These are phyloP conservation scores for Scenedesmus sp. DNA, from an alignment of 163 green algal genomes.

Conservation along the genomic window DNA sequence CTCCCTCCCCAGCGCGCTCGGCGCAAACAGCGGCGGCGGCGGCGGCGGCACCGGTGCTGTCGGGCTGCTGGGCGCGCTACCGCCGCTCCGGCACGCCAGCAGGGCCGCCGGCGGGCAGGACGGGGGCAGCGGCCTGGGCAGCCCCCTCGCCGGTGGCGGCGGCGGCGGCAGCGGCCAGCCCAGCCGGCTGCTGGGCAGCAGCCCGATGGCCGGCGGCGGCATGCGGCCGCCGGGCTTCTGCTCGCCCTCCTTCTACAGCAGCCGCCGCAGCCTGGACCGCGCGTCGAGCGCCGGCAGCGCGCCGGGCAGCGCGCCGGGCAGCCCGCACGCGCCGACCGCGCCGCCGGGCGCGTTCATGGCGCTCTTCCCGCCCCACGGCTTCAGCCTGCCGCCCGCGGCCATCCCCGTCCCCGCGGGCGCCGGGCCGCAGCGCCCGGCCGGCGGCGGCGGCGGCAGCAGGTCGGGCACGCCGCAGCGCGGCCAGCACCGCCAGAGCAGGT, in stretches of 20 bases:
- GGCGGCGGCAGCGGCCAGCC: too few species aligned
- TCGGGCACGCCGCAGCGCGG: slow-evolving; percentile 1
- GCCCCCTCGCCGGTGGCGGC: neutral
- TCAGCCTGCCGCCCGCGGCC: slow-evolving; percentile 34
- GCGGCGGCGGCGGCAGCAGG: slow-evolving; percentile 6
- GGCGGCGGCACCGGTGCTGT: neutral
- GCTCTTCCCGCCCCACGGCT: slow-evolving; percentile 35
- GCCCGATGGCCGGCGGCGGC: neutral
- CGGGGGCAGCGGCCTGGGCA: slow-evolving; percentile 6
- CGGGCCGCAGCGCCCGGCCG: neutral
- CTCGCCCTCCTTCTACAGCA: slow-evolving; percentile 42
- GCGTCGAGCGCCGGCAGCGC: too few species aligned
- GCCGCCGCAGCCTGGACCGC: slow-evolving; percentile 23
- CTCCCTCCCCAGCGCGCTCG: too few species aligned
- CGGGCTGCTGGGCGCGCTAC: neutral
- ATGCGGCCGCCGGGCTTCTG: slow-evolving; percentile 25
- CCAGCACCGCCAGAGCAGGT: neutral
- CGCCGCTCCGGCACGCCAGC: neutral
- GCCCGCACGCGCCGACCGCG: slow-evolving; percentile 11
- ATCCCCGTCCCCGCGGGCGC: neutral
- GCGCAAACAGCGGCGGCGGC: neutral
- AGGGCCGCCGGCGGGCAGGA: neutral
- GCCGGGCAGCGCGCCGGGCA: slow-evolving; percentile 28
- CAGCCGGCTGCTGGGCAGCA: slow-evolving; percentile 25
- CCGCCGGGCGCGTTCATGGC: slow-evolving; percentile 33